Evolutionary conservation across 1,139 yeast species (phyloP).

Genomic region (Protomyces arabidopsidicola): DNA sequence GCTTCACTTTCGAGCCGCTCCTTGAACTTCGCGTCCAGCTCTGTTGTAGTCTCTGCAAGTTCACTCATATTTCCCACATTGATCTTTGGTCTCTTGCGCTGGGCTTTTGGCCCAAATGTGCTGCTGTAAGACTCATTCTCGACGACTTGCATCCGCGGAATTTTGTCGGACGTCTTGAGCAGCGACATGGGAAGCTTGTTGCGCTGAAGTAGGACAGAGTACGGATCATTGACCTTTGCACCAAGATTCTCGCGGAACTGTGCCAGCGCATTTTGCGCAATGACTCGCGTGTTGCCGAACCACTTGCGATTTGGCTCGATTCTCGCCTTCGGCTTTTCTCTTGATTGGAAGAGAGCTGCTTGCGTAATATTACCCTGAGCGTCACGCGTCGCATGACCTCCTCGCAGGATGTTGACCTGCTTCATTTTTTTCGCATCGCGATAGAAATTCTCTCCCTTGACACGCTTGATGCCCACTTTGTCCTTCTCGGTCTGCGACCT

Average conservation of each 20-base stretch:
- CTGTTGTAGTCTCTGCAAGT: slow-evolving; percentile 57
- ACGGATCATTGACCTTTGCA: slow-evolving; percentile 77
- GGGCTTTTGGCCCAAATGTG: slow-evolving; percentile 93
- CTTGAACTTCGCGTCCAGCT: slow-evolving; percentile 57
- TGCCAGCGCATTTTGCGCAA: slow-evolving; percentile 90
- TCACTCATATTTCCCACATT: slow-evolving; percentile 78
- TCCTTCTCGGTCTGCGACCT: slow-evolving; percentile 51
- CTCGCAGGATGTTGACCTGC: slow-evolving; percentile 85
- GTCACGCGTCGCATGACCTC: slow-evolving; percentile 81
- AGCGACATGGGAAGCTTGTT: slow-evolving; percentile 95
- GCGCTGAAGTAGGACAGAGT: slow-evolving; percentile 79
- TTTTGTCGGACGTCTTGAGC: slow-evolving; percentile 57
- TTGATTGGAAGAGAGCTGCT: slow-evolving; percentile 85
- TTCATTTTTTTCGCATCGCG: slow-evolving; percentile 86
- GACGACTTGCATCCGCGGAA: slow-evolving; percentile 68
- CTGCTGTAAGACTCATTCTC: slow-evolving; percentile 81
- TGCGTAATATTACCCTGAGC: slow-evolving; percentile 79
- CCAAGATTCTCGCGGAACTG: slow-evolving; percentile 95
- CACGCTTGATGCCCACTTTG: slow-evolving; percentile 84
- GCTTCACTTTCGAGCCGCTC: slow-evolving; percentile 52
- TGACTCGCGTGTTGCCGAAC: slow-evolving; percentile 97
- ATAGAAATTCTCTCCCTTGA: slow-evolving; percentile 95
- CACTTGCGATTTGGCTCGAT: slow-evolving; percentile 95
- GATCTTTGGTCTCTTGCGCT: slow-evolving; percentile 76
- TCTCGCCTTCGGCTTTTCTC: slow-evolving; percentile 84